Evolutionary conservation across 2,329 filamentous ascomycete genomes (phyloP).

Genomic region (Claviceps pusilla): DNA sequence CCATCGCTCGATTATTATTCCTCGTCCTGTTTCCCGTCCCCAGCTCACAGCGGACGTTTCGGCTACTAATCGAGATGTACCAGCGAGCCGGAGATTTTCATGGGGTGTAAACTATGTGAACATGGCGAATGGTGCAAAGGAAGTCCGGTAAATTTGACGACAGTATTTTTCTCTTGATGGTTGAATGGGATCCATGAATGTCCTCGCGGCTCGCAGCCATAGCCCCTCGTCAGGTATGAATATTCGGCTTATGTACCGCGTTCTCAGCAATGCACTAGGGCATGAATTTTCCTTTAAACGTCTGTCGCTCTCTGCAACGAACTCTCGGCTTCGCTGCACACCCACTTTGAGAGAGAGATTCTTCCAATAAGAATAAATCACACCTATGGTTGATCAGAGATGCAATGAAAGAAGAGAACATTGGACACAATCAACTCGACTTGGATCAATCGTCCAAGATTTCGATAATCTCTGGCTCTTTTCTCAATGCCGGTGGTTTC

Average conservation of each 20-base stretch:
- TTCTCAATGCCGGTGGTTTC: background rate
- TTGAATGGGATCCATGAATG: background rate
- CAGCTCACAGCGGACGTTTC: background rate
- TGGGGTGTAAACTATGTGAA: no score
- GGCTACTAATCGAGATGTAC: background rate
- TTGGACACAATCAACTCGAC: background rate
- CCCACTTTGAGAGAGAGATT: background rate
- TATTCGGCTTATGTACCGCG: background rate
- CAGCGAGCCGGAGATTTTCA: background rate
- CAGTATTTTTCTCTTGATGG: background rate
- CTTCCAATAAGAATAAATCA: background rate
- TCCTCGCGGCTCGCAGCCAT: background rate
- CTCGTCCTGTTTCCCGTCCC: background rate
- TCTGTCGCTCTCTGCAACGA: background rate
- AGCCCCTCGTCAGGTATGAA: background rate
- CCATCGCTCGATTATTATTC: background rate
- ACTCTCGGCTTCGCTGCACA: background rate
- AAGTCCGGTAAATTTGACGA: background rate
- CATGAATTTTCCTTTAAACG: background rate
- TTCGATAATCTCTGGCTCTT: constrained; percentile 12
- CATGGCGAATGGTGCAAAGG: background rate
- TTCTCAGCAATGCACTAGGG: background rate
- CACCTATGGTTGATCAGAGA: background rate
- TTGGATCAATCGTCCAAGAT: constrained; percentile 13
- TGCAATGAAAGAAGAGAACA: background rate